Percentiles rank a stretch among this genome's conserved stretches.
These are phyloP conservation scores for Sclerotinia glacialis DNA, from an alignment of 2,329 filamentous ascomycete genomes.

Conservation along the genomic window DNA sequence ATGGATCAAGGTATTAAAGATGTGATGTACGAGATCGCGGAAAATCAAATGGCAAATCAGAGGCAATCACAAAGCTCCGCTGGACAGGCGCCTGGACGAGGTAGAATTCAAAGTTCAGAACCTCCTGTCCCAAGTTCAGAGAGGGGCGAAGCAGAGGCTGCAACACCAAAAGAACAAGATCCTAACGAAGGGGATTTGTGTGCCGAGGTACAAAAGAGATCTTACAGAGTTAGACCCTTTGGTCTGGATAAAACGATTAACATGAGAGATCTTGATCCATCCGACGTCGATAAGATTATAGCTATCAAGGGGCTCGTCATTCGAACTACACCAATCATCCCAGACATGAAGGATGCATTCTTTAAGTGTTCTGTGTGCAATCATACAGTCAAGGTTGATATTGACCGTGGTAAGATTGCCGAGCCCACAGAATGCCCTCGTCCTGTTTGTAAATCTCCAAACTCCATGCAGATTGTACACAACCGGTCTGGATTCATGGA, in stretches of 20 bases:
- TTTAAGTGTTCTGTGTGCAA: slow-evolving; percentile 94
- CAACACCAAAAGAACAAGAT: slow-evolving; percentile 46
- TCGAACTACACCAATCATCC: slow-evolving; percentile 90
- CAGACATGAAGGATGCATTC: slow-evolving; percentile 98
- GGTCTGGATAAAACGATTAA: slow-evolving; percentile 85
- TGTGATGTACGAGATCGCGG: slow-evolving; percentile 84
- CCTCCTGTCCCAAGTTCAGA: slow-evolving; percentile 80
- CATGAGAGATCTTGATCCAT: slow-evolving; percentile 88
- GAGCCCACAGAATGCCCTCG: slow-evolving; percentile 91
- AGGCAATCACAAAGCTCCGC: slow-evolving; percentile 59
- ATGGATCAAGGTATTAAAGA: slow-evolving; percentile 97
- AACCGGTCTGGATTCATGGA: slow-evolving; percentile 93
- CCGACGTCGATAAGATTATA: slow-evolving; percentile 94
- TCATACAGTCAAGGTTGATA: slow-evolving; percentile 83
- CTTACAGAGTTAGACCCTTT: slow-evolving; percentile 85
- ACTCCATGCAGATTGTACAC: slow-evolving; percentile 98
- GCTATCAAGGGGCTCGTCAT: slow-evolving; percentile 96
- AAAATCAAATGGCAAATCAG: slow-evolving; percentile 71
- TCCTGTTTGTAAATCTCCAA: slow-evolving; percentile 74
- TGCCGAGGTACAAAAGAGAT: slow-evolving; percentile 74
- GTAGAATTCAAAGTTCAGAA: slow-evolving; percentile 63
- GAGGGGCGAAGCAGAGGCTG: slow-evolving; percentile 50
- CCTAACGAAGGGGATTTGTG: slow-evolving; percentile 60
- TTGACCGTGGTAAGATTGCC: slow-evolving; percentile 93
- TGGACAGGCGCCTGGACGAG: slow-evolving; percentile 46